Base-by-base conservation (phyloP, 2,329 filamentous ascomycete species). In the Pseudogymnoascus sp. region DNA sequence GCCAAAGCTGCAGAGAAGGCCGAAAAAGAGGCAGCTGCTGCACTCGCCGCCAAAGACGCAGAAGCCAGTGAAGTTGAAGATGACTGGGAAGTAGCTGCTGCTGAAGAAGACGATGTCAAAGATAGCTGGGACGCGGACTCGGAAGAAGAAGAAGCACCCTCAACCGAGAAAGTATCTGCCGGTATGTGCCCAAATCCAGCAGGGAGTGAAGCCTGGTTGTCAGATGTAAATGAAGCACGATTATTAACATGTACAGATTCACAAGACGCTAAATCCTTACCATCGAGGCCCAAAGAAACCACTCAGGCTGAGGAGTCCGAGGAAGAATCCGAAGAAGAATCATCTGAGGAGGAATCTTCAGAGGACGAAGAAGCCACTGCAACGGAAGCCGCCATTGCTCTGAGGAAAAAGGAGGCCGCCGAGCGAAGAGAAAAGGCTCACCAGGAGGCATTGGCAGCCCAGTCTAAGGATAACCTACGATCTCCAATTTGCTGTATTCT, bases 401-500 rank as follows among this genome's bases (percentile, higher is more conserved):
- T 89, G 72, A 85, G 89, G 71, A 97, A 97, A 80, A 89, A 87
- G 69, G 93, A 96, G 72, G 92, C 92, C 50, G 90, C 91, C 14
- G 91, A 95, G 71, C 86, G 93, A 72, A 86, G 93, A 72, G 90
- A 92, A 78, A 91, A 91, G 78, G 89, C 92, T 64, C 91, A 96
- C 75, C 91, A 97, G 76, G 93, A 92, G 66, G 95, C 95, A 16
- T 77, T 97, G 73, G 93, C 91, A 50, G 93, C 93, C 59, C 86
- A 92, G 66, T 98, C 93, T 22, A 92, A 90, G 77, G 93, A 99
- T 75, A 89, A 99, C 77, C 85, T 99, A 63, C 91, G 95, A 64
- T 98, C 95, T 41, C 95, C 95, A 61, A 99, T 99, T 78, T 98
- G 95, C 83, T 98, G 93, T 89, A 99, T 99, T 84, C 86, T 99